Base-by-base conservation (phyloP, 2,329 filamentous ascomycete species). In the Colletotrichum filicis region DNA sequence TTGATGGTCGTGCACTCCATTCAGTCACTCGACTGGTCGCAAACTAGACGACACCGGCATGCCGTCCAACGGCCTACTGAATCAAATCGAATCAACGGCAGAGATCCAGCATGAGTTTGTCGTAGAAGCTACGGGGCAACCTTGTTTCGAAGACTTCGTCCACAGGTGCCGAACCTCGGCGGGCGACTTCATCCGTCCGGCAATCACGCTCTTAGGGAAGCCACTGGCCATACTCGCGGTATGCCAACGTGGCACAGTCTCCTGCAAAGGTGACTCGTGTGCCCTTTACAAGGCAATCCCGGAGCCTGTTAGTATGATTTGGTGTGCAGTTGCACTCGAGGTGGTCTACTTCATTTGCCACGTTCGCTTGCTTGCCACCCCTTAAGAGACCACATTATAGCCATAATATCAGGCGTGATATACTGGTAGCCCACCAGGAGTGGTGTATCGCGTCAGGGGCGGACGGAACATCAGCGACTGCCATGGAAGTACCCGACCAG, bases 381-480 rank as follows among this genome's bases (percentile, higher is more conserved):
- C 62, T 59, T 74, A 68, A 73, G 4, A 42, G 63, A 28, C 26
- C n/a, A 28, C 35, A 19, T 35, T 74, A 67, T 68, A 72, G 68
- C 30, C 19, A 22, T 63, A 32, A 74, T 55, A 63, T 65, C 75
- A 53, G 55, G 35, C 26, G 32, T 49, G n/a, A 42, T 70, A 68
- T 76, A 58, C 55, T 32, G 59, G 46, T 64, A 74, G 70, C 74
- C 32, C 55, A 58, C 32, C 52, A 49, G 32, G 26, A 55, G 5
- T 35, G 11, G 32, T 35, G 32, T 74, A 67, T 68, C 35, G 28
- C 58, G 46, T 30, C 63, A 58, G 46, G 49, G 58, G 32, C 42
- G 28, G 22, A 49, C 5, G 4, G 60, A 65, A 19, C 49, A 56
- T 32, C 32, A 65, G 55, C 24, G 46, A 22, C 16, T 11, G 14